A percentile compares a stretch with the other conserved stretches of the same genome.
Conservation (phyloP, 306 rosid genomes). For the Datisca glomerata region DNA sequence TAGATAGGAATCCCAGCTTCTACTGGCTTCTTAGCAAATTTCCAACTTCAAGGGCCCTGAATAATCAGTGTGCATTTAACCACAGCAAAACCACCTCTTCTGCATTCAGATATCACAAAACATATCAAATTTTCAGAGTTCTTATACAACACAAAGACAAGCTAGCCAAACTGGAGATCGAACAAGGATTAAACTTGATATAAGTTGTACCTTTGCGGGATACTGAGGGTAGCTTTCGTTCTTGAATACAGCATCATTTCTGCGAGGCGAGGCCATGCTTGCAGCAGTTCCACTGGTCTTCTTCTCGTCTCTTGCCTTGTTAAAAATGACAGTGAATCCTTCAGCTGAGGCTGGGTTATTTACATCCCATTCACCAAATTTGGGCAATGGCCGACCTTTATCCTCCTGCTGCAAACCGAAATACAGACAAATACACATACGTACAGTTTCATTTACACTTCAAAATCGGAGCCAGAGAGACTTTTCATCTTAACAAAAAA, state of each 20-base stretch:
- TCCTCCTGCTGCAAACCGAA: constrained; percentile 29
- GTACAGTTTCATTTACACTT: not conserved
- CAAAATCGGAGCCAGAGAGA: too few species aligned
- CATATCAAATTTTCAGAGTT: constrained; percentile 1
- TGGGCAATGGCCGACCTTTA: constrained; percentile 53
- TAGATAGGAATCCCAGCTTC: not conserved
- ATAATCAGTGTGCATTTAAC: constrained; percentile 19
- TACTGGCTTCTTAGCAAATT: not conserved
- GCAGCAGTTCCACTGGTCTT: constrained; percentile 25
- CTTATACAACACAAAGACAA: too few species aligned
- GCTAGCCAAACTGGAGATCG: too few species aligned
- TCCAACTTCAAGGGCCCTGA: constrained; percentile 5
- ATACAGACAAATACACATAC: not conserved
- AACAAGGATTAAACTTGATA: too few species aligned
- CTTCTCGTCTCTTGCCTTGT: constrained; percentile 82
- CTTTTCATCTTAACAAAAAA: too few species aligned
- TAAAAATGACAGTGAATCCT: constrained; percentile 81
- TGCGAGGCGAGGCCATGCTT: constrained; percentile 22
- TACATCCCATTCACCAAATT: constrained; percentile 93
- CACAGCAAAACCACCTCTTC: constrained; percentile 84
- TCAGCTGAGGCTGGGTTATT: constrained; percentile 80
- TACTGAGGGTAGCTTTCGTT: constrained; percentile 16
- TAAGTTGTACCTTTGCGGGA: constrained; percentile 29
- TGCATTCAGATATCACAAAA: constrained; percentile 26
- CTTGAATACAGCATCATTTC: constrained; percentile 16